Evolutionary conservation across 345 rosid species (phyloP).

Genomic region (Hypericum androsaemum): DNA sequence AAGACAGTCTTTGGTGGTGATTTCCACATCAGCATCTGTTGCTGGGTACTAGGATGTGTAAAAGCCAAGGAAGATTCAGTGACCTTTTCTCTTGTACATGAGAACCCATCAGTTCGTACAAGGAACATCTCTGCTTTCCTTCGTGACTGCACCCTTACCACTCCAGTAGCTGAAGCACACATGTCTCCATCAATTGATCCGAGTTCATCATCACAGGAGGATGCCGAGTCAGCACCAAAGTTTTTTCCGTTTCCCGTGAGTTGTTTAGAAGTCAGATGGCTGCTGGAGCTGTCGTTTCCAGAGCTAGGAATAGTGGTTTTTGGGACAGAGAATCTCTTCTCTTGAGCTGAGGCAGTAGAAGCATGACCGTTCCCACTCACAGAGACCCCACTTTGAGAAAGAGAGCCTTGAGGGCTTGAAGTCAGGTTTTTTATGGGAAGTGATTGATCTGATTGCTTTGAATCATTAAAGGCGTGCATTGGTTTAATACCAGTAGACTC

Average conservation of each 20-base stretch:
- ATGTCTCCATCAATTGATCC: constrained; percentile 64
- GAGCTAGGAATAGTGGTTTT: constrained; percentile 21
- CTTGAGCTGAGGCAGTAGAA: constrained; percentile 17
- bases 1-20: constrained; percentile 80
- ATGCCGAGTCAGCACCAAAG: constrained; percentile 24
- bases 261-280: constrained; percentile 19
- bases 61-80: constrained; percentile 94
- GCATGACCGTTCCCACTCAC: constrained; percentile 26
- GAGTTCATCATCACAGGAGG: constrained; percentile 47
- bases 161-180: constrained; percentile 98
- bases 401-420: constrained; percentile 22
- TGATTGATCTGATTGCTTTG: constrained; percentile 30
- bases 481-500: constrained; percentile 17
- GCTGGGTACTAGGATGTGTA: constrained; percentile 98
- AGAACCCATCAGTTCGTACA: constrained; percentile 94
- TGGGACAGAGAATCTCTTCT: constrained; percentile 17
- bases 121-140: constrained; percentile 96
- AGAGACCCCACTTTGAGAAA: constrained; percentile 22
- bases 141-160: constrained; percentile 92
- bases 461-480: constrained; percentile 19
- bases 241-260: constrained; percentile 22
- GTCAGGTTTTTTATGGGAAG: constrained; percentile 13
- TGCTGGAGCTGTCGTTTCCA: constrained; percentile 25
- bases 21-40: constrained; percentile 99
- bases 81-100: constrained; percentile 88